These are phyloP conservation scores for Salix purpurea DNA, from an alignment of 345 rosid species.

Conservation along the genomic window DNA sequence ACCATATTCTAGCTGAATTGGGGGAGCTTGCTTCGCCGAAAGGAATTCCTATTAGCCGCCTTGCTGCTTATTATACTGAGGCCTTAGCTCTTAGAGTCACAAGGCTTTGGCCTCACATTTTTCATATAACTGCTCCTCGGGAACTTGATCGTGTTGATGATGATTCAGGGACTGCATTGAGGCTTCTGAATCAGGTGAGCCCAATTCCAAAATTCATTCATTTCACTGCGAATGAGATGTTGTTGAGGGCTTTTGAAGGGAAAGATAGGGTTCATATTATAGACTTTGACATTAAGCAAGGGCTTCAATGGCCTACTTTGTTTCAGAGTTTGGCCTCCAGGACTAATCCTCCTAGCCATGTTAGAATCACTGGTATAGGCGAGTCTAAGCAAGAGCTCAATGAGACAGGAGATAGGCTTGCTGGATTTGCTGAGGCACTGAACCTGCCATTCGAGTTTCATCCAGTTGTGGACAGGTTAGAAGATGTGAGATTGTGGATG, in stretches of 20 bases:
- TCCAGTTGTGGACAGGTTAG: slow-evolving; percentile 89
- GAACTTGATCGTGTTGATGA: slow-evolving; percentile 71
- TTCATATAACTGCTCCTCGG: slow-evolving; percentile 72
- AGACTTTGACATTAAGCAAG: slow-evolving; percentile 96
- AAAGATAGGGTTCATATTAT: slow-evolving; percentile 88
- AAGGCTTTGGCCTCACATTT: slow-evolving; percentile 86
- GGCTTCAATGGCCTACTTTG: slow-evolving; percentile 94
- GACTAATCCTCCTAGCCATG: slow-evolving; percentile 71
- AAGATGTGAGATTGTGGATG: slow-evolving; percentile 98
- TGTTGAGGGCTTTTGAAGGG: slow-evolving; percentile 86
- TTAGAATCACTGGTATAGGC: slow-evolving; percentile 86
- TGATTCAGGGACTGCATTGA: slow-evolving; percentile 66
- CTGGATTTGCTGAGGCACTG: slow-evolving; percentile 73
- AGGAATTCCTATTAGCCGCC: slow-evolving; percentile 59
- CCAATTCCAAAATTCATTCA: slow-evolving; percentile 92
- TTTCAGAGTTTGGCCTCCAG: slow-evolving; percentile 89
- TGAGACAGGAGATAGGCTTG: slow-evolving; percentile 86
- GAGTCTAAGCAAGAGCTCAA: slow-evolving; percentile 88
- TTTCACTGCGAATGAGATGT: slow-evolving; percentile 83
- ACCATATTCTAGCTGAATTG: slow-evolving; percentile 61
- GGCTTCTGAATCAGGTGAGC: slow-evolving; percentile 83
- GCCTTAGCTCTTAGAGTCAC: slow-evolving; percentile 74
- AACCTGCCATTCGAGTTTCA: slow-evolving; percentile 90
- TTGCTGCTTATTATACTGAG: slow-evolving; percentile 74
- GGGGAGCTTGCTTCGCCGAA: slow-evolving; percentile 86